Base-by-base conservation (phyloP, 768 basidiomycete species). In the Pulveroboletus sp. region DNA sequence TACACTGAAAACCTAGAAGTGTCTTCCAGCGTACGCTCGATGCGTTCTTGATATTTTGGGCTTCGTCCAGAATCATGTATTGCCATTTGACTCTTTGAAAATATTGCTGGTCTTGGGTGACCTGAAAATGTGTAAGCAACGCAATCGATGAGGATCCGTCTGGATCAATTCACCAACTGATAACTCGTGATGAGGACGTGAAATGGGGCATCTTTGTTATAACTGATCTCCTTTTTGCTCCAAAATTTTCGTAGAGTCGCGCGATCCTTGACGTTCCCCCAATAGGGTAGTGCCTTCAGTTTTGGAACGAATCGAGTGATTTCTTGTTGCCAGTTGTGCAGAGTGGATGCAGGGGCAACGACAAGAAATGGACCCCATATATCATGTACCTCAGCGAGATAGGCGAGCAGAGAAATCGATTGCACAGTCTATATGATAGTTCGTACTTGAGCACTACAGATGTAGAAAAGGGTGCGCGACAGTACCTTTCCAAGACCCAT, bases 321-420 rank as follows among this genome's bases (percentile, higher is more conserved):
- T 67, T 99, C 96, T 64, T 98, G 96, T 65, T 98, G 95, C 96
- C 96, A 99, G 63, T 98, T 98, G 69, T 98, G 95, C 51, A 99
- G 75, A 0, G 96, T 99, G 6, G 95, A 96, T 3, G 93, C 89
- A 6, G 96, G 96, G 2, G 96, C 93, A 36, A 99, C 93, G 43
- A 99, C 94, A 18, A 99, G 78, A 76, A 99, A 99, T 11, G 96
- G 96, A 0, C 96, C 96, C 96, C 96, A 99, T 51, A 98, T 96
- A 62, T 98, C 90, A 64, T 98, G 96, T 0, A 83, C 84, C 72
- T 99, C 96, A 1, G 95, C 94, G 14, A 99, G 82, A 69, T 98
- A 95, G 7, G 94, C 90, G 40, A 99, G 76, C 6, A 99, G 71
- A 13, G 96, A 95, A 41, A 99, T 98, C 0, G 94, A 97, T 76